These are phyloP conservation scores for Harringtonia aguacate DNA, from an alignment of 2,329 filamentous ascomycete genomes.

Conservation along the genomic window DNA sequence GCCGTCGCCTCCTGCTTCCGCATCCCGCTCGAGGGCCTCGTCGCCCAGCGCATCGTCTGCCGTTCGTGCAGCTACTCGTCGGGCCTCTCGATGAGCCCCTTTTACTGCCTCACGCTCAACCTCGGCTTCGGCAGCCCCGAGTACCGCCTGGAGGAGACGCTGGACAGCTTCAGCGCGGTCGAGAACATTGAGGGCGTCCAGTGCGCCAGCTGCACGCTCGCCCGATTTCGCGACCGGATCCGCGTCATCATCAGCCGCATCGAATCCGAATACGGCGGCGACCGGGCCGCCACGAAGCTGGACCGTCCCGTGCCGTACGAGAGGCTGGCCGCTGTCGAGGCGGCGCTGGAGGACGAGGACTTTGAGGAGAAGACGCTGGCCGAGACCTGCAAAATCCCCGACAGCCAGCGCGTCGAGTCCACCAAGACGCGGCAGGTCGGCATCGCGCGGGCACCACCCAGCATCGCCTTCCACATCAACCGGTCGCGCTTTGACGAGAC, in stretches of 20 bases:
- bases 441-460: conserved; percentile 70
- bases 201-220: conserved; percentile 80
- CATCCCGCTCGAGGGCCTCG: conserved; percentile 79
- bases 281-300: conserved; percentile 21
- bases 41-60: conserved; percentile 84
- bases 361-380: conserved; percentile 60
- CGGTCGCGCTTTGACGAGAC: conserved; percentile 81
- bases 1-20: conserved; percentile 29
- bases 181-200: conserved; percentile 85
- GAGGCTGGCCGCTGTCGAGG: conserved; percentile 55
- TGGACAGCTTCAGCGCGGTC: conserved; percentile 76
- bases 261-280: conserved; percentile 18
- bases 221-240: conserved; percentile 42
- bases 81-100: conserved; percentile 80
- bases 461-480: conserved; percentile 80
- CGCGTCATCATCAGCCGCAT: conserved; percentile 32
- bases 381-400: conserved; percentile 53
- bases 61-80: conserved; percentile 77
- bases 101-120: conserved; percentile 85
- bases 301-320: conserved; percentile 35
- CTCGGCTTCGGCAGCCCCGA: conserved; percentile 51
- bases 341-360: conserved; percentile 67
- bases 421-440: conserved; percentile 88
- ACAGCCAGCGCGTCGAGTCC: conserved; percentile 58
- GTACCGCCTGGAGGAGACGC: conserved; percentile 65